Conservation (phyloP, 2,329 filamentous ascomycete genomes). For the Exophiala viscosa region DNA sequence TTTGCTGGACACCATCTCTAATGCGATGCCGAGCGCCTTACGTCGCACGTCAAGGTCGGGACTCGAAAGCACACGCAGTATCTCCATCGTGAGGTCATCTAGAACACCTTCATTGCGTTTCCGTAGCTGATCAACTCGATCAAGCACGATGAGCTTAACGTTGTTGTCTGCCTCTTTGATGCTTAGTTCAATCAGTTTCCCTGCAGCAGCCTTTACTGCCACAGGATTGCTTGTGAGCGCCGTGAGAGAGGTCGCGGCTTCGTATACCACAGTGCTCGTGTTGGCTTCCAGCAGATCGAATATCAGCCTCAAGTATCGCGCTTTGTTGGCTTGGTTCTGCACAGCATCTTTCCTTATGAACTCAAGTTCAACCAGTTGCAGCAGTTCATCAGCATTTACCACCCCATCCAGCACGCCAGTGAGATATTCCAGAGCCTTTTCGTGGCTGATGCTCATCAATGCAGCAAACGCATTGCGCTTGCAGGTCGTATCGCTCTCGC, state of each 20-base stretch:
- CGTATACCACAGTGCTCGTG: constrained; percentile 92
- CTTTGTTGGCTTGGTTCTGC: constrained; percentile 92
- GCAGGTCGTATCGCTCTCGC: constrained; percentile 90
- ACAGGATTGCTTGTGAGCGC: constrained; percentile 94
- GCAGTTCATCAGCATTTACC: constrained; percentile 86
- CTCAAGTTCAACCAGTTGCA: constrained; percentile 90
- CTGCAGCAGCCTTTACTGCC: constrained; percentile 91
- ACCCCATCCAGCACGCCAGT: constrained; percentile 89
- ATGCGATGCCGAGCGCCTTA: constrained; percentile 82
- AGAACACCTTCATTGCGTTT: constrained; percentile 86
- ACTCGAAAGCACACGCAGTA: constrained; percentile 88
- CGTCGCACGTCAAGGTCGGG: constrained; percentile 92
- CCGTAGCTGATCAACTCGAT: constrained; percentile 83
- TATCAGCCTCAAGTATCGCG: constrained; percentile 86
- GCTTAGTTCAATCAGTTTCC: constrained; percentile 93
- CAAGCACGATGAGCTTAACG: constrained; percentile 95
- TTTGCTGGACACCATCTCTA: constrained; percentile 98
- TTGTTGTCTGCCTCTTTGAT: constrained; percentile 99
- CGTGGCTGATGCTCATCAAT: constrained; percentile 84
- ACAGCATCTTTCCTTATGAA: constrained; percentile 98
- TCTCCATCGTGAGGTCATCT: constrained; percentile 95
- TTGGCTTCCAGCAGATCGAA: constrained; percentile 93
- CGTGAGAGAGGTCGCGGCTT: constrained; percentile 91
- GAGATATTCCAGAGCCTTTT: constrained; percentile 84
- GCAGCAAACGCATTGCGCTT: constrained; percentile 97